These are phyloP conservation scores for Hericium alpestre DNA, from an alignment of 768 basidiomycete species.

Conservation along the genomic window DNA sequence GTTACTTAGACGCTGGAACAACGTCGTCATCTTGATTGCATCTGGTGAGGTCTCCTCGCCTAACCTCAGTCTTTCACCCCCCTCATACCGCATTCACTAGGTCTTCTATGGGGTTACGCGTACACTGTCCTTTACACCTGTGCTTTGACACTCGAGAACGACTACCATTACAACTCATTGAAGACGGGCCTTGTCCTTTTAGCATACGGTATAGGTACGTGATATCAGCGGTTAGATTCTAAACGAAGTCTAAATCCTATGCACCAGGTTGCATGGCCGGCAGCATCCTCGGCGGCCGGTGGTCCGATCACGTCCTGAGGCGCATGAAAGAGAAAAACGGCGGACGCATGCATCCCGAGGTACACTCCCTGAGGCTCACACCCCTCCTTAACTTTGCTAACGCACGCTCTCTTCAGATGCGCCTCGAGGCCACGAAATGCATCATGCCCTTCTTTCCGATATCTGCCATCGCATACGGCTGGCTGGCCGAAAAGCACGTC, in stretches of 20 bases:
- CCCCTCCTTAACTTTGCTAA: not conserved
- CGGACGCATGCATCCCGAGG: slow-evolving; percentile 54
- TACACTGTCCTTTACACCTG: slow-evolving; percentile 69
- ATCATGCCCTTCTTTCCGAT: slow-evolving; percentile 53
- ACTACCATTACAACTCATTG: slow-evolving; percentile 60
- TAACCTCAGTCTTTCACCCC: not conserved
- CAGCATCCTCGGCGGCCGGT: slow-evolving; percentile 47
- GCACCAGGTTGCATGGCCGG: slow-evolving; percentile 37
- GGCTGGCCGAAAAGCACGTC: slow-evolving; percentile 55
- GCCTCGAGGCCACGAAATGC: slow-evolving; percentile 49
- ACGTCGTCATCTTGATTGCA: slow-evolving; percentile 50
- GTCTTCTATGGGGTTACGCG: slow-evolving; percentile 58
- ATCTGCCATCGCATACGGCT: slow-evolving; percentile 59
- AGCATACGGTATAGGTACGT: slow-evolving; percentile 55
- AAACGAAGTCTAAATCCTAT: not conserved
- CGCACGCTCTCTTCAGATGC: slow-evolving; percentile 39
- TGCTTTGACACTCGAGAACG: slow-evolving; percentile 51
- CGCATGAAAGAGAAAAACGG: slow-evolving; percentile 33
- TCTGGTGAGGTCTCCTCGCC: slow-evolving; percentile 37
- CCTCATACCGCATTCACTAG: slow-evolving; percentile 22
- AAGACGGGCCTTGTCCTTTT: slow-evolving; percentile 70
- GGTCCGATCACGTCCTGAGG: slow-evolving; percentile 40
- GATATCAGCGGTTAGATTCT: not conserved
- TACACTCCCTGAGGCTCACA: slow-evolving; percentile 17
- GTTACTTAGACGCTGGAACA: slow-evolving; percentile 55